Conservation (phyloP, 2,329 filamentous ascomycete genomes). For the Aspergillus sp. region DNA sequence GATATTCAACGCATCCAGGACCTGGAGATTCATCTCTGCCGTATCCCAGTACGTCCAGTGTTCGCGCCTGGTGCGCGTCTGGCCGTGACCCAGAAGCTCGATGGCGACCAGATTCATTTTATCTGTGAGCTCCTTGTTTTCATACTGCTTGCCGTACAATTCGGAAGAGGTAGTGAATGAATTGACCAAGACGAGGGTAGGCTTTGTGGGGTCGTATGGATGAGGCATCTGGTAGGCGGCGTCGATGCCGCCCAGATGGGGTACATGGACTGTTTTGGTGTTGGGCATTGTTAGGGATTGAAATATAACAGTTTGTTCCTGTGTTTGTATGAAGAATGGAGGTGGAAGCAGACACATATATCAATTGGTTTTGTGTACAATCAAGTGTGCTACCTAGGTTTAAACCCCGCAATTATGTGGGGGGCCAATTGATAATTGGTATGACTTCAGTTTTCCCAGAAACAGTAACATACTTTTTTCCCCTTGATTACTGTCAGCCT, state of each 20-base stretch:
- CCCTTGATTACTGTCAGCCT: no score
- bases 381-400: background rate
- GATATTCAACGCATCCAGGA: slow-evolving; percentile 45
- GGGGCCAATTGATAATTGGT: no score
- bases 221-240: slow-evolving; percentile 43
- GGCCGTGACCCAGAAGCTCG: slow-evolving; percentile 48
- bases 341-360: background rate
- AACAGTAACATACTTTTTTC: no score
- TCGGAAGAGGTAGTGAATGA: slow-evolving; percentile 46
- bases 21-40: slow-evolving; percentile 48
- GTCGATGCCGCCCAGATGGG: slow-evolving; percentile 46
- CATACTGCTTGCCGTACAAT: slow-evolving; percentile 38
- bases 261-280: slow-evolving; percentile 36
- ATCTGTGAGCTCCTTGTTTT: slow-evolving; percentile 27
- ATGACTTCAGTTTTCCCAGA: no score
- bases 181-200: slow-evolving; percentile 47
- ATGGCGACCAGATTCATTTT: slow-evolving; percentile 48
- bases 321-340: background rate
- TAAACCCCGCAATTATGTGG: background rate
- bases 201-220: slow-evolving; percentile 44
- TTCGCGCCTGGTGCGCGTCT: slow-evolving; percentile 38
- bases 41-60: slow-evolving; percentile 53
- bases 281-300: slow-evolving; percentile 12
- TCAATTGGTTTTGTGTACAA: background rate
- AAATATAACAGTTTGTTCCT: background rate